These are phyloP conservation scores for Viola pubescens DNA, from an alignment of 441 rosid genomes.

Conservation along the genomic window DNA sequence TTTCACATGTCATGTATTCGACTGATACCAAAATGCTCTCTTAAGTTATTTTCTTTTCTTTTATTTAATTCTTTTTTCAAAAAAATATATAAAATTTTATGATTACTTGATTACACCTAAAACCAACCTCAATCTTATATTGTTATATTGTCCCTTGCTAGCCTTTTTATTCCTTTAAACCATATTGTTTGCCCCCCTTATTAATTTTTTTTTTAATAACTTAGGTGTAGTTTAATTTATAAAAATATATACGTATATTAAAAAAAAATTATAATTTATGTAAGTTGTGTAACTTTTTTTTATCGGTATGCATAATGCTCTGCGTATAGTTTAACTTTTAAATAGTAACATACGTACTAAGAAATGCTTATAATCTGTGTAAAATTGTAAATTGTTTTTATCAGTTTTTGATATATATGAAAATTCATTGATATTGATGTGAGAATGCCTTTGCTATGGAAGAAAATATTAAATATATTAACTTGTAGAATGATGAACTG, in stretches of 20 bases:
- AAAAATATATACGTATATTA: not conserved
- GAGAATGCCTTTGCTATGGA: too few species aligned
- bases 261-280: too few species aligned
- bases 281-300: not conserved
- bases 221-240: not conserved
- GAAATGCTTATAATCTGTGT: too few species aligned
- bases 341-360: too few species aligned
- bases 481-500: too few species aligned
- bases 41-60: not conserved
- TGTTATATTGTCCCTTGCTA: not conserved
- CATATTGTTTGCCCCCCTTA: not conserved
- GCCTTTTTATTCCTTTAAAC: not conserved
- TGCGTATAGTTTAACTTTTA: too few species aligned
- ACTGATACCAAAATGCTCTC: not conserved
- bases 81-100: not conserved
- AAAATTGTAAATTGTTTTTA: too few species aligned
- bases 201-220: too few species aligned
- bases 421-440: too few species aligned
- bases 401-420: too few species aligned
- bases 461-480: too few species aligned
- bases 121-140: conserved; percentile 4
- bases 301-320: not conserved
- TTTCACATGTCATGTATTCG: not conserved
- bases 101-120: too few species aligned
- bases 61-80: not conserved